Evolutionary conservation across 306 rosid genomes (phyloP).

Genomic region (Canavalia ensiformis): DNA sequence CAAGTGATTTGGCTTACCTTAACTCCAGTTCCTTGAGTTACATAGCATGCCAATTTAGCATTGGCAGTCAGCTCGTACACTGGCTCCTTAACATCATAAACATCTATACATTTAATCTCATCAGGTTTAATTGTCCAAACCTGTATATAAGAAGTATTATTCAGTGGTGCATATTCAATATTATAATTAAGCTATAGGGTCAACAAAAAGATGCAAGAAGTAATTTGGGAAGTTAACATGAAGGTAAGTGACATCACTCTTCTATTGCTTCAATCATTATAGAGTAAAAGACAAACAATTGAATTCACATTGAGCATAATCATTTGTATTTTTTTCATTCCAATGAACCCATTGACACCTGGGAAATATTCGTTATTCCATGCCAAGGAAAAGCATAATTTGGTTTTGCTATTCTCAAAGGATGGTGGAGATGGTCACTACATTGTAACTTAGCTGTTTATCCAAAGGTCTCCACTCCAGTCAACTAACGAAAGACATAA

Average conservation of each 20-base stretch:
- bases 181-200: conserved; percentile 20
- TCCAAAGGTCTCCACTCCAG: conserved; percentile 30
- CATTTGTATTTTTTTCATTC: conserved; percentile 27
- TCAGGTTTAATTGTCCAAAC: conserved; percentile 77
- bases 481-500: conserved; percentile 16
- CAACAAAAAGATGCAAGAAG: conserved; percentile 26
- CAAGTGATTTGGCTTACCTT: conserved; percentile 62
- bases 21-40: conserved; percentile 84
- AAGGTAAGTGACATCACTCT: conserved; percentile 9
- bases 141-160: conserved; percentile 49
- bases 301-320: conserved; percentile 1
- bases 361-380: not conserved
- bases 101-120: conserved; percentile 74
- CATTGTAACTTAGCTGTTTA: conserved; percentile 23
- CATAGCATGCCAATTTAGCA: conserved; percentile 73
- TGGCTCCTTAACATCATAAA: conserved; percentile 83
- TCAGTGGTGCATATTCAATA: conserved; percentile 26
- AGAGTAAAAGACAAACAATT: conserved; percentile 15
- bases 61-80: conserved; percentile 75
- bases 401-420: not conserved
- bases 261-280: conserved; percentile 22
- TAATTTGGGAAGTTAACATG: conserved; percentile 2
- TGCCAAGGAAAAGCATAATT: not conserved
- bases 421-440: not conserved
- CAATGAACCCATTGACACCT: not conserved